Evolutionary conservation across 2,329 filamentous ascomycete species (phyloP), one percentile per base, ranked within the genome.

Genomic region (Penicillium expansum): DNA sequence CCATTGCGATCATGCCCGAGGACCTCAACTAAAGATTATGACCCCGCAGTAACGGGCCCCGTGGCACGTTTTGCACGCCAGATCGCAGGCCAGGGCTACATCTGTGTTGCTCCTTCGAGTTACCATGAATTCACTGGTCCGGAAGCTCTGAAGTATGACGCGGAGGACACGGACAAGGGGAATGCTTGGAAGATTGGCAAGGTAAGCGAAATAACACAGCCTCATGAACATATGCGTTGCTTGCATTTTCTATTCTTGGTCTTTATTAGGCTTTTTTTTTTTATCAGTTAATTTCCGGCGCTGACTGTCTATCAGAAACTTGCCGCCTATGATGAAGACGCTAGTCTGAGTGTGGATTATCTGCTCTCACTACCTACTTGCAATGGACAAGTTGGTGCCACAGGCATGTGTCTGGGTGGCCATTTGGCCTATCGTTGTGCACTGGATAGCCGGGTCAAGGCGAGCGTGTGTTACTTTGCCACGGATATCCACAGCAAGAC

Each of bases 61-160:
- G 92, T 97, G 27, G 84, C 88, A 58, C 87, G 93, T 52, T 96
- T 97, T 69, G 91, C 91, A 50, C 86, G 92, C 58, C 92, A 96
- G 73, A 96, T 97, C 67, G 90, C 91, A 38, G 89, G 91, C 3
- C 90, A 96, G 63, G 93, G 92, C 68, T 97, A 95, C 79, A 95
- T 97, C 65, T 92, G 93, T 63, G 92, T 90, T 10, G 92, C 92
- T 0, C 91, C 92, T 0, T 94, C 90, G 35, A 92, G 88, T 32
- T 97, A 96, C 76, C 92, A 97, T 72, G 92, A 97, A 75, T 97
- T 97, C 76, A 91, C 87, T 1, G 89, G 89, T 5, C 90, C 92
- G 0, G 90, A 93, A 68, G 80, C 92, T 11, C 80, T 97, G 39
- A 84, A 89, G 48, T 97, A 97, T 73, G 90, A 97, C 70, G 91